A percentile compares a stretch with the other conserved stretches of the same genome.
Conservation (phyloP, 805 yeast genomes). For the Grigorovia jiainica region DNA sequence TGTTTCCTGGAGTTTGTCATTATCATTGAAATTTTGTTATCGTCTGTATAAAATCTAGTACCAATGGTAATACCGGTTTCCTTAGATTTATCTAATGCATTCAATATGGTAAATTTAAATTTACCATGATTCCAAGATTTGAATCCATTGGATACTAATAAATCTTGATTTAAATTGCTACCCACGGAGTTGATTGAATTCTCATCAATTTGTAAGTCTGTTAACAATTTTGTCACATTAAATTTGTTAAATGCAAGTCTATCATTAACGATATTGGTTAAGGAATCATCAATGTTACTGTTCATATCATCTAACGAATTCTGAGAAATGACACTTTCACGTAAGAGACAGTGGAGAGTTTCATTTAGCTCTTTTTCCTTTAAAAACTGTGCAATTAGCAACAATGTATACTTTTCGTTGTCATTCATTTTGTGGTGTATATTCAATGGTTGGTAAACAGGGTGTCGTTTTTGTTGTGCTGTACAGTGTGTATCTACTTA, state of each 20-base stretch:
- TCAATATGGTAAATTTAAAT: neutral
- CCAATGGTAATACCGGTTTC: neutral
- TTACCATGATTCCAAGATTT: conserved; percentile 17
- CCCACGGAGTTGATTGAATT: too few relatives aligned
- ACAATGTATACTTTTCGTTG: conserved; percentile 17
- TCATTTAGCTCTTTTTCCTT: conserved; percentile 36
- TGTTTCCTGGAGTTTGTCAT: conserved; percentile 1
- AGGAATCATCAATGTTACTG: conserved; percentile 2
- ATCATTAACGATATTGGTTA: conserved; percentile 19
- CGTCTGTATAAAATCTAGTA: neutral
- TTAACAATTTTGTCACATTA: conserved; percentile 8
- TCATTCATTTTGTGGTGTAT: neutral
- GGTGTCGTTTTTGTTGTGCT: too few relatives aligned
- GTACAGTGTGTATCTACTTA: too few relatives aligned
- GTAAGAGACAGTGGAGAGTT: conserved; percentile 41
- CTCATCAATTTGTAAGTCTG: conserved; percentile 1
- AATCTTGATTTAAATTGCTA: conserved; percentile 8
- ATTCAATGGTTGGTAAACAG: too few relatives aligned
- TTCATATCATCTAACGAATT: neutral
- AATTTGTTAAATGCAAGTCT: conserved; percentile 20
- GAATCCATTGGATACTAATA: conserved; percentile 7
- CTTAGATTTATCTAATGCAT: neutral
- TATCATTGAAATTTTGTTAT: neutral
- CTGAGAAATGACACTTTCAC: conserved; percentile 14
- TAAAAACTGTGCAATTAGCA: conserved; percentile 53